Evolutionary conservation across 768 basidiomycete species (phyloP), one percentile per base, ranked within the genome.

Genomic region (Auriscalpium vulgare): DNA sequence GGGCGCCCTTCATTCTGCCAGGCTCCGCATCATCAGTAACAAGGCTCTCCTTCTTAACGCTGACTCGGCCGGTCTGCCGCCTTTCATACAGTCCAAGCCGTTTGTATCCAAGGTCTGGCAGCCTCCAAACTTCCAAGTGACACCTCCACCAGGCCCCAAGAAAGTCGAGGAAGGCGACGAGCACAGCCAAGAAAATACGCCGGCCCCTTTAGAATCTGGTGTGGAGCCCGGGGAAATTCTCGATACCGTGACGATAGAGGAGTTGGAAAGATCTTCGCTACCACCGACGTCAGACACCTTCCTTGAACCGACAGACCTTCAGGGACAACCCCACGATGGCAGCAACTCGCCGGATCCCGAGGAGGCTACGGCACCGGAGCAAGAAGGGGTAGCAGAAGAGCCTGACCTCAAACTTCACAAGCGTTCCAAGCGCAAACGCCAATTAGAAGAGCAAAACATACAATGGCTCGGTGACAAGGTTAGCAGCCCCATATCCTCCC

Each of bases 381-480:
- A 34, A 19, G 50, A 36, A 8, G 35, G 47, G 23, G 49, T 19
- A 23, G 43, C 10, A 10, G 35, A 35, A n/a, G 23, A 21, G n/a
- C n/a, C 9, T 23, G 37, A 48, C 17, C 16, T 19, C 50, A 13
- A 21, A 35, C 10, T 17, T 37, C 35, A 35, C 63, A 67, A 64
- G 51, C 66, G 68, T 57, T 63, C 60, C 19, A 68, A 65, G 65
- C 78, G 72, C 66, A 77, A 78, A 63, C 73, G 59, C 64, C 69
- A 61, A 65, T 67, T 66, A 46, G 73, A 77, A 35, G 75, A 78
- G 34, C 68, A 63, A 59, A 69, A 65, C 65, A 74, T 68, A 50
- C 80, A 82, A 50, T 82, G 79, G 78, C 67, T 91, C 4, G 89
- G 87, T 47, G 88, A 91, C 71, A 92, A 92, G 82, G 90, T 87